Percentiles rank a stretch among this genome's conserved stretches.
Evolutionary conservation across 257 asterid genomes (phyloP).

Genomic region (Datura wrightii): DNA sequence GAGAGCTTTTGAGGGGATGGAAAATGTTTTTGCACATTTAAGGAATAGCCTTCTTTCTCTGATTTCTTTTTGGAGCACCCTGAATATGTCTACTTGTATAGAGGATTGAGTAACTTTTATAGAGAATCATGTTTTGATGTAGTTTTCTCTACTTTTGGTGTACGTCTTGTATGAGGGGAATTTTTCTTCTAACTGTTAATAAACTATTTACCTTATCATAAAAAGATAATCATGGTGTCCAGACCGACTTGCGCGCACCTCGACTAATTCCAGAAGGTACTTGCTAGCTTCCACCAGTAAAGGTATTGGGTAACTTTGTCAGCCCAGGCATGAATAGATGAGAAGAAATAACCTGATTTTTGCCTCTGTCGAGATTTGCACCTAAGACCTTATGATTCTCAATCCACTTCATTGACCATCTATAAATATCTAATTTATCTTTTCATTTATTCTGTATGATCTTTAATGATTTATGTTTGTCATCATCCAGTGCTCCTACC

Average conservation of each 20-base stretch:
- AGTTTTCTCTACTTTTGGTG: no score
- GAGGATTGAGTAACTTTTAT: no score
- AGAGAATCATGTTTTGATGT: no score
- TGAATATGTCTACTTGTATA: no score
- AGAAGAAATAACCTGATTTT: background rate
- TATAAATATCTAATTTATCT: constrained; percentile 1
- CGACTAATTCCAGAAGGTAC: background rate
- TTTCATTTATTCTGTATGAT: background rate
- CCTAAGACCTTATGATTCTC: background rate
- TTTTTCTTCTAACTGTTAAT: no score
- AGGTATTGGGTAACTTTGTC: background rate
- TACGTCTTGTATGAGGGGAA: no score
- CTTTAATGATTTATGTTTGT: constrained; percentile 13
- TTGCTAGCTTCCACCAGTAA: background rate
- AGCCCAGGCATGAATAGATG: background rate
- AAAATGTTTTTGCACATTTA: no score
- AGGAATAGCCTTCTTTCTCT: no score
- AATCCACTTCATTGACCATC: background rate
- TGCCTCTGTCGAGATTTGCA: background rate
- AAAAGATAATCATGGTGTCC: background rate
- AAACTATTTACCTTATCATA: no score
- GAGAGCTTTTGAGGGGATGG: no score
- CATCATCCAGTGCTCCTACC: background rate
- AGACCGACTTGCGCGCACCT: background rate
- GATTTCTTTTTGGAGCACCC: no score